Evolutionary conservation across 306 rosid species (phyloP).

Genomic region (Prunus salicina): DNA sequence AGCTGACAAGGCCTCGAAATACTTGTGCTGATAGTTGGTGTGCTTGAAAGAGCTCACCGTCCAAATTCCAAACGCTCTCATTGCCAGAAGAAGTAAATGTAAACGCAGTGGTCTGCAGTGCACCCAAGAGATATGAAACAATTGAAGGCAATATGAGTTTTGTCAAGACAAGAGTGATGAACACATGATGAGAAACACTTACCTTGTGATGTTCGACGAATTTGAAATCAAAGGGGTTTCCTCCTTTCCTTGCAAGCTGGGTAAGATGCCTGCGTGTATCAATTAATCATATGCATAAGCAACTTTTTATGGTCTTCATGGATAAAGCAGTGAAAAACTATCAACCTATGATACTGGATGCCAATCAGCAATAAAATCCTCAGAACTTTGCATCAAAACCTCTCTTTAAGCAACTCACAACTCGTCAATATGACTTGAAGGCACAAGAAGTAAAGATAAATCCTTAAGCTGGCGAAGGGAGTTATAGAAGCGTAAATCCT

Average conservation of each 20-base stretch:
- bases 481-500: background rate
- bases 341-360: background rate
- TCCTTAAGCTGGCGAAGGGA: background rate
- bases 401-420: background rate
- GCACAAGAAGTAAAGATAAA: background rate
- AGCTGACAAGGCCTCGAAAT: slow-evolving; percentile 70
- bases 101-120: slow-evolving; percentile 70
- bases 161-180: background rate
- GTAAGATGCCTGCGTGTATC: slow-evolving; percentile 72
- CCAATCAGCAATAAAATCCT: background rate
- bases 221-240: slow-evolving; percentile 70
- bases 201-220: slow-evolving; percentile 95
- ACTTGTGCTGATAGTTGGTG: slow-evolving; percentile 95
- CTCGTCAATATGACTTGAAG: background rate
- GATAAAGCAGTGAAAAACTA: background rate
- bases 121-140: background rate
- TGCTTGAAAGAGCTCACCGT: slow-evolving; percentile 77
- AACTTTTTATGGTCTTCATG: background rate
- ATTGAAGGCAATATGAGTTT: background rate
- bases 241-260: slow-evolving; percentile 79
- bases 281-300: slow-evolving; percentile 4
- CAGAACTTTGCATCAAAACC: background rate
- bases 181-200: slow-evolving; percentile 19
- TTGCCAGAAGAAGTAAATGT: slow-evolving; percentile 71
- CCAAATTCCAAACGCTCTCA: slow-evolving; percentile 88